Percentiles rank a stretch among this genome's conserved stretches.
These are phyloP conservation scores for Suillus subaureus DNA, from an alignment of 768 basidiomycete species.

Conservation along the genomic window DNA sequence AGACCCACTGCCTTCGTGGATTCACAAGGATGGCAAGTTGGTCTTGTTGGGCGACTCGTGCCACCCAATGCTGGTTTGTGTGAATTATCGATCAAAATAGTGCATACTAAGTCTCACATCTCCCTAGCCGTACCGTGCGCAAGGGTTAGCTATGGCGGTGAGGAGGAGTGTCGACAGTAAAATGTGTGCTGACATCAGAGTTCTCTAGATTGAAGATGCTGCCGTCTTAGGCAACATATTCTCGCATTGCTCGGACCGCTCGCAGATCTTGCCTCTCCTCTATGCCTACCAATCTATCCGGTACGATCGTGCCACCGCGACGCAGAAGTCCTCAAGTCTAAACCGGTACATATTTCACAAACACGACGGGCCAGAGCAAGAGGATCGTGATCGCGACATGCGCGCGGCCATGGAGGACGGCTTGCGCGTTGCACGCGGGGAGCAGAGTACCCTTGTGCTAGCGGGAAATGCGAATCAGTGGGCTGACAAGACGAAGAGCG, in stretches of 20 bases:
- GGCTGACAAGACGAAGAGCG: conserved; percentile 57
- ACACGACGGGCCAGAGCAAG: conserved; percentile 54
- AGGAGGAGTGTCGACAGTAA: conserved; percentile 13
- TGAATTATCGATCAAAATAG: neutral
- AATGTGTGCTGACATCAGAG: conserved; percentile 12
- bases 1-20: conserved; percentile 48
- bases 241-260: conserved; percentile 43
- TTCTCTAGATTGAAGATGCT: conserved; percentile 35
- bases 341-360: conserved; percentile 61
- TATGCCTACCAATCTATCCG: conserved; percentile 57
- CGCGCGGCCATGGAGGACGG: conserved; percentile 47
- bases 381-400: conserved; percentile 54
- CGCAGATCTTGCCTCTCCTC: conserved; percentile 50
- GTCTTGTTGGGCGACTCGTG: conserved; percentile 56
- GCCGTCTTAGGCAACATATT: conserved; percentile 51
- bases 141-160: conserved; percentile 59
- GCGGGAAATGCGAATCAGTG: conserved; percentile 53
- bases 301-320: conserved; percentile 47
- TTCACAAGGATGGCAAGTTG: conserved; percentile 45
- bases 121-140: conserved; percentile 52
- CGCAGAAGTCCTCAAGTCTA: conserved; percentile 49
- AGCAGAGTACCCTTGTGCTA: conserved; percentile 15
- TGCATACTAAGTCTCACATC: neutral
- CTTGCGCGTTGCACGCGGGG: conserved; percentile 25
- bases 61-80: conserved; percentile 52